A percentile compares a stretch with the other conserved stretches of the same genome.
These are phyloP conservation scores for Mycocentrospora acerina DNA, from an alignment of 2,329 filamentous ascomycete species.

Conservation along the genomic window DNA sequence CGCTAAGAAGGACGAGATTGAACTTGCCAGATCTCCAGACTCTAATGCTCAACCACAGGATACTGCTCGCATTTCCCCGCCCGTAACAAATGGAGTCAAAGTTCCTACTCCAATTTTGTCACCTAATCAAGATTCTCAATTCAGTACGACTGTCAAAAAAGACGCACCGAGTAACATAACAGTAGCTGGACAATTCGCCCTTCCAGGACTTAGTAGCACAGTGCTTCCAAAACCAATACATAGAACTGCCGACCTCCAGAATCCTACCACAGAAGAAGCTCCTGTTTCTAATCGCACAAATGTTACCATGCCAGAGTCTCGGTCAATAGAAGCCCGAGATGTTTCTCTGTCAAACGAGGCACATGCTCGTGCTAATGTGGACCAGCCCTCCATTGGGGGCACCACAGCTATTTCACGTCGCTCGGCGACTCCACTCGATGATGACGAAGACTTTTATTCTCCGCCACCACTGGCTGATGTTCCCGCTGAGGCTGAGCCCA, in stretches of 20 bases:
- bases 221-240: not conserved
- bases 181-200: constrained; percentile 1
- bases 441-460: constrained; percentile 41
- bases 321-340: not conserved
- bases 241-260: not conserved
- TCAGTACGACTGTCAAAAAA: not conserved
- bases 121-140: not conserved
- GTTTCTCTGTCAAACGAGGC: not conserved
- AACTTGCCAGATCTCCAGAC: constrained; percentile 24
- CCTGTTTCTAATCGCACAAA: not conserved
- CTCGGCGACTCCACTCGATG: constrained; percentile 25
- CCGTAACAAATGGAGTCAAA: not conserved
- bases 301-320: not conserved
- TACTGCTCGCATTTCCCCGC: not conserved
- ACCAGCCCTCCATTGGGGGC: not conserved
- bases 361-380: not conserved
- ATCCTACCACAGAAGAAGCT: not conserved
- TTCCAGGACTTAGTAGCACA: constrained; percentile 17
- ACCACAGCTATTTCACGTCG: constrained; percentile 4
- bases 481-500: not conserved
- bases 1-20: constrained; percentile 43
- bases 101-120: not conserved
- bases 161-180: not conserved
- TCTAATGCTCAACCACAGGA: constrained; percentile 1
- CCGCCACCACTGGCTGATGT: constrained; percentile 21